These are phyloP conservation scores for Sphagnum fallax DNA, from an alignment of 228 moss, liverwort and hornwort species.

Conservation along the genomic window DNA sequence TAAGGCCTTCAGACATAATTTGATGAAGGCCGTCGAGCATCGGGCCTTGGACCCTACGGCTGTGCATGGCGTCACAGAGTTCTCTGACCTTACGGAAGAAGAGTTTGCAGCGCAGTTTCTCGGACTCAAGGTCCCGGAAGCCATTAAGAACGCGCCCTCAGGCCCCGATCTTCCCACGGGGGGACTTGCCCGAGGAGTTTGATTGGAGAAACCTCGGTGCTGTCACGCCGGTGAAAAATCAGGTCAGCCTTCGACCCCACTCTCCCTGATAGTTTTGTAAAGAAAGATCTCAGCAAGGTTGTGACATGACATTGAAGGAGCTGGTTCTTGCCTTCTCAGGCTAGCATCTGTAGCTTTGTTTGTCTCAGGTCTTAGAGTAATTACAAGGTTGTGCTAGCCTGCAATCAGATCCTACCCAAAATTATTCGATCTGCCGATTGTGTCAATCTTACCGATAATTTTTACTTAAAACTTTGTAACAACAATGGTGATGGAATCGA, in stretches of 20 bases:
- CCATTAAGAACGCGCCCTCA: constrained; percentile 3
- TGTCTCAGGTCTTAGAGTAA: too few species aligned
- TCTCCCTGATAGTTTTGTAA: too few species aligned
- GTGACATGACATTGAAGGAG: too few species aligned
- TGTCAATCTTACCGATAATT: too few species aligned
- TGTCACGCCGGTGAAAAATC: constrained; percentile 71
- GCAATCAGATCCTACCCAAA: too few species aligned
- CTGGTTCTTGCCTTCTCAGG: too few species aligned
- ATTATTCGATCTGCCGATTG: too few species aligned
- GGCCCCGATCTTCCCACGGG: constrained; percentile 70
- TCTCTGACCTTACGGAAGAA: constrained; percentile 84
- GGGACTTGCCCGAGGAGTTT: constrained; percentile 62
- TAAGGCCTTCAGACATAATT: constrained; percentile 55
- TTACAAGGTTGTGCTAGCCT: too few species aligned
- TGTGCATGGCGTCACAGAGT: constrained; percentile 73
- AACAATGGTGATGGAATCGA: too few species aligned
- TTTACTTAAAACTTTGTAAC: too few species aligned
- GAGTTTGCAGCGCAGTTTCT: constrained; percentile 63
- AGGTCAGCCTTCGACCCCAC: constrained; percentile 22
- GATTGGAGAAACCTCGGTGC: constrained; percentile 93
- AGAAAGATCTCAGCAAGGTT: too few species aligned
- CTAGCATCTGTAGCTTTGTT: too few species aligned
- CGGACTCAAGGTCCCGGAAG: constrained; percentile 40
- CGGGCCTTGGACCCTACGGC: constrained; percentile 91
- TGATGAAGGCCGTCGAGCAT: constrained; percentile 81